Evolutionary conservation across 1,139 yeast genomes (phyloP), one percentile per base, ranked within the genome.

Genomic region (Kurtzmaniella quercitrusa): DNA sequence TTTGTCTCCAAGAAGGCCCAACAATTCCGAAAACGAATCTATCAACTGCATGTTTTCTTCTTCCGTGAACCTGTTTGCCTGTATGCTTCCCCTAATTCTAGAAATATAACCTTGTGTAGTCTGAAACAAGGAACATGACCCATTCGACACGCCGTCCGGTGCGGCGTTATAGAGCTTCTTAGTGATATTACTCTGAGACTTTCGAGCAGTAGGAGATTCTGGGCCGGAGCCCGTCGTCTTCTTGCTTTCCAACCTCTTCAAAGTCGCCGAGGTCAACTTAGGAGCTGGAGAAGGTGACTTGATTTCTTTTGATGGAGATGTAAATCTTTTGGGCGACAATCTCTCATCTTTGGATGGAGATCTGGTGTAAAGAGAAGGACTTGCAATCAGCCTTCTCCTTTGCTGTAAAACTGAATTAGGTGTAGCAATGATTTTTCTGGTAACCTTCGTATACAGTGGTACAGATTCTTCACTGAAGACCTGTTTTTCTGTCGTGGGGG

Each of bases 241-340:
- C 33, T 53, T 57, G 29, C 68, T 63, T 47, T 63, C 70, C 6
- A 66, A 52, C 40, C 73, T 49, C 41, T 58, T 65, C 33, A 65
- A 51, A 1, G 71, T 67, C 3, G 72, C 72, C 0, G 68, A 54
- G 14, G 59, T 49, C 23, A 38, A 25, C 17, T 31, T 40, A 7
- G 45, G 42, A 34, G 54, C 53, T 1, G 62, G 59, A 3, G 57
- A 49, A 3, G 57, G 53, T 9, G 58, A 51, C n/a, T 41, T 27
- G 4, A 3, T 12, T 10, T 39, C 40, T 27, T 27, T 33, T 8
- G 42, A 42, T 15, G 44, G 44, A 31, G 39, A 37, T 16, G 42
- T 25, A 10, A 27, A n/a, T 25, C 42, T 50, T 6, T 45, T 37
- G 7, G 57, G 55, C 5, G 57, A 45, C 9, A 16, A 16, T 21